phyloP scores from a whole-genome alignment of 768 basidiomycete species.

The Boletus coccyginus region DNA sequence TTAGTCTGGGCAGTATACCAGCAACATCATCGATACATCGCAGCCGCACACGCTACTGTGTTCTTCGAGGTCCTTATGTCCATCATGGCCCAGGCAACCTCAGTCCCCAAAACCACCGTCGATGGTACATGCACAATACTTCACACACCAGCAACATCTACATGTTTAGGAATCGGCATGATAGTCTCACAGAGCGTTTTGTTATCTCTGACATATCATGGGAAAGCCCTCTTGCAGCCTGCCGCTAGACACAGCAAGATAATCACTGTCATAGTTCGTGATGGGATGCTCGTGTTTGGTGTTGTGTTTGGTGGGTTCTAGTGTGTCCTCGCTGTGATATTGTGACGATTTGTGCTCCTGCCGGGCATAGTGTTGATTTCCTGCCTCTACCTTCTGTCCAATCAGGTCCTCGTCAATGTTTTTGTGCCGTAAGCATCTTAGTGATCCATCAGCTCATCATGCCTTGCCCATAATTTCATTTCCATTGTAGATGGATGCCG shows the following conservation, averaged over 20 bases:
- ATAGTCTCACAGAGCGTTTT: slow-evolving; percentile 12
- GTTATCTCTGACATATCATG: slow-evolving; percentile 15
- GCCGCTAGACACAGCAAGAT: slow-evolving; percentile 15
- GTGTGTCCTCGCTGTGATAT: background rate
- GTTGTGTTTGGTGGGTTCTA: slow-evolving; percentile 9
- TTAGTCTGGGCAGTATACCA: slow-evolving; percentile 19
- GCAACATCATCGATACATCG: background rate
- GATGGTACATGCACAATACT: slow-evolving; percentile 12
- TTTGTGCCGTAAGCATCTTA: slow-evolving; percentile 14
- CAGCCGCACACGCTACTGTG: background rate
- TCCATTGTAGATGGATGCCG: slow-evolving; percentile 11
- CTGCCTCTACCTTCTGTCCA: background rate
- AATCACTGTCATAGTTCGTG: slow-evolving; percentile 10
- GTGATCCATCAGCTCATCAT: background rate
- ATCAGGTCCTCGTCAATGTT: slow-evolving; percentile 9
- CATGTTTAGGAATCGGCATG: background rate
- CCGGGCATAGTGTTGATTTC: background rate
- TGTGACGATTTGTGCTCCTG: background rate
- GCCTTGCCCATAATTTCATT: background rate
- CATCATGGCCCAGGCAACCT: background rate
- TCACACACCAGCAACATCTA: background rate
- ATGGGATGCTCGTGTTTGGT: slow-evolving; percentile 13
- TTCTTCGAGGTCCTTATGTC: background rate
- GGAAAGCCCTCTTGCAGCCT: slow-evolving; percentile 7
- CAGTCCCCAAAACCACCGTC: background rate